These are phyloP conservation scores for Chlamydomonas incerta DNA, from an alignment of 139 green algal species.

Conservation along the genomic window DNA sequence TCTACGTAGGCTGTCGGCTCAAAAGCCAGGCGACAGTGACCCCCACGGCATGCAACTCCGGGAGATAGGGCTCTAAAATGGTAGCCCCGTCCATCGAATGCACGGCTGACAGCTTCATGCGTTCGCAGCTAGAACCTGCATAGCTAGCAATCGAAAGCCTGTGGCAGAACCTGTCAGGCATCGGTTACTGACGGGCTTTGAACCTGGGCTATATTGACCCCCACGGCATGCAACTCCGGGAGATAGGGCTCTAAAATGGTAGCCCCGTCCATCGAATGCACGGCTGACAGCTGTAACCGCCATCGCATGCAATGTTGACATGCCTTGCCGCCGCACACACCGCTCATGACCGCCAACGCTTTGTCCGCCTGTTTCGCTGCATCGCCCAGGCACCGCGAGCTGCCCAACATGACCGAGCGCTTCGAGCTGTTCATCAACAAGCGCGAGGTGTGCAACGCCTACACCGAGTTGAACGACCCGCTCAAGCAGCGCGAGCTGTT, in stretches of 20 bases:
- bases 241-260: neutral
- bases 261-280: conserved; percentile 38
- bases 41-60: conserved; percentile 23
- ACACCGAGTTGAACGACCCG: conserved; percentile 99
- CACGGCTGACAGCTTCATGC: conserved; percentile 6
- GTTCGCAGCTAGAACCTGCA: too few species aligned
- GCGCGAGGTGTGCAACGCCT: conserved; percentile 97
- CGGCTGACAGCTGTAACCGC: neutral
- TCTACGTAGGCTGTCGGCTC: neutral
- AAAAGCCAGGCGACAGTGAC: conserved; percentile 13
- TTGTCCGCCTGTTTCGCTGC: too few species aligned
- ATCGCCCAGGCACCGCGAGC: conserved; percentile 87
- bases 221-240: conserved; percentile 34
- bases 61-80: neutral
- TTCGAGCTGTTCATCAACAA: conserved; percentile 99
- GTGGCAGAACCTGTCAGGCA: neutral
- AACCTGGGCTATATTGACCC: conserved; percentile 2
- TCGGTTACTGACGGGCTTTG: neutral
- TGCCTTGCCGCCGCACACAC: too few species aligned
- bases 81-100: conserved; percentile 22
- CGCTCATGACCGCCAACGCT: too few species aligned
- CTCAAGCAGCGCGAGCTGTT: conserved; percentile 96
- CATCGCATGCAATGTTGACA: neutral
- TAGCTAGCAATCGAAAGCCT: neutral
- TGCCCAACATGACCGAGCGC: conserved; percentile 94